Evolutionary conservation across 1,284 basidiomycete species (phyloP), one percentile per base, ranked within the genome.

Genomic region (Leccinum olivaceoglutinosum): DNA sequence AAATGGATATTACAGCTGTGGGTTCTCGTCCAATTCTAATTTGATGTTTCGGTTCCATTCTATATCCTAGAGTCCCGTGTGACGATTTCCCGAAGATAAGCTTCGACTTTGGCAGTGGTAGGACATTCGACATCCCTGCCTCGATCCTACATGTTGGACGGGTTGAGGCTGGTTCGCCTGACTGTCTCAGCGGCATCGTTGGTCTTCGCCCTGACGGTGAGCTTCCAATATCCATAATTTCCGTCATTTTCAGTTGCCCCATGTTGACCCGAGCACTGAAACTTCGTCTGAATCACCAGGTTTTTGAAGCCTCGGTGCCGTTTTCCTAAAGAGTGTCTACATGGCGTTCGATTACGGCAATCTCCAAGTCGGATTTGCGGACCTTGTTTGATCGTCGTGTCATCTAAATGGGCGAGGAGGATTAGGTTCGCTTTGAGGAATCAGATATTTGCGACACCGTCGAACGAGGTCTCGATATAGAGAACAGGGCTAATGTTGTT

Each of bases 331-430:
- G 46, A 49, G 18, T 5, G 46, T 49, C 46, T 49, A 49, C 46
- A 49, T 18, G 18, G 18, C 18, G 18, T 49, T 46, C 9, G 44
- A 46, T 46, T 46, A 10, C n/a, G n/a, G 44, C 8, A 46, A 46
- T 46, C 8, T 18, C 10, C 44, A 16, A n/a, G n/a, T 46, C 10
- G 44, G 44, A 46, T 46, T 46, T 46, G n/a, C 44, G 10, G 10
- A 11, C n/a, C 44, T 46, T n/a, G 44, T 46, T n/a, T 46, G 44
- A 46, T 46, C 2, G n/a, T 46, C 41, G 41, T n/a, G 7, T 82
- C 79, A 56, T 83, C 77, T 0, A 68, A 71, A 66, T 85, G 84
- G 1, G 81, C 80, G 14, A 71, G 71, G 64, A 79, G 66, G 3
- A 85, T 74, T 51, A 78, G 70, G 4, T 63, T 64, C 36, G 70